Base-by-base conservation (phyloP, 306 rosid genomes). In the Arachis hypogaea region DNA sequence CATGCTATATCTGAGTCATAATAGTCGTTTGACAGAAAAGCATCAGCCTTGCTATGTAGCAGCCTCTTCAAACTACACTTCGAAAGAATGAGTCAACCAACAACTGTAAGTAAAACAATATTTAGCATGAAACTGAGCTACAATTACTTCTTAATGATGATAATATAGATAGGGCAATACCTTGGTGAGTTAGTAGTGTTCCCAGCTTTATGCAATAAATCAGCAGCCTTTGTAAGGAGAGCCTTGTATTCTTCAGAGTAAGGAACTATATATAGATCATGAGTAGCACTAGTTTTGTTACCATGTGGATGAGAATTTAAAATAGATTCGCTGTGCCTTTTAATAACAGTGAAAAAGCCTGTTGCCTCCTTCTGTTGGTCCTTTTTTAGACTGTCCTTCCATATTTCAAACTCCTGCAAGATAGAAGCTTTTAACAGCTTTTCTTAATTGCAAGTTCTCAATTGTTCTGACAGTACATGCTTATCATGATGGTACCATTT, bases 1-100 rank as follows among this genome's bases (percentile, higher is more conserved):
- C 98, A 94, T 22, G 96, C 95, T 67, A 94, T 73, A 78, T 94
- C 97, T 3, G 98, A 94, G 62, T 85, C 88, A 79, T 94, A 91
- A 81, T 94, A 91, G 61, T 94, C 93, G 83, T 94, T 91, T 59
- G 97, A 94, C 74, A 88, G 91, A 82, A 91, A 89, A 73, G 98
- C 94, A 81, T 87, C 81, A 28, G 96, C 98, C 87, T 88, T 91
- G 87, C 96, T 77, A 79, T 88, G 95, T 46, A 94, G 90, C 80
- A 91, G 85, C 80, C 86, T 86, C 91, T 88, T 88, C 91, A 94
- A 91, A 79, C 98, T 94, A 64, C 81, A 83, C 29, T 71, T 54
- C 40, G 69, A 61, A 78, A 72, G 75, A 63, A 68, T 41, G 78
- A 76, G 74, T 67, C 69, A 67, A 55, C 66, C 61, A 65, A 58